A percentile compares a stretch with the other conserved stretches of the same genome.
Evolutionary conservation across 257 asterid species (phyloP).

Genomic region (Solanum etuberosum): DNA sequence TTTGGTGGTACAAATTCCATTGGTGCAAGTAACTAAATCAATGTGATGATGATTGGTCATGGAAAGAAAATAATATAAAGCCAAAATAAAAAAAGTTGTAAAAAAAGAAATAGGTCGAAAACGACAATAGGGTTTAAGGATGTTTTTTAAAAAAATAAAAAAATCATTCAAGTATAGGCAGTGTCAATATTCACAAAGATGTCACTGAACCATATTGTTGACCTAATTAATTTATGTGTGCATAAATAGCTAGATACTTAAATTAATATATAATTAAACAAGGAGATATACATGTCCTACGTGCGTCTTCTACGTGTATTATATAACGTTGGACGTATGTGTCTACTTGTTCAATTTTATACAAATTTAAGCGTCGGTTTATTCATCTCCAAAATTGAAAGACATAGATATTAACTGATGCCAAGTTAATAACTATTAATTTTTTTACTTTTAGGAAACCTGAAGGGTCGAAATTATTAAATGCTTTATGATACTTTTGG

Average conservation of each 20-base stretch:
- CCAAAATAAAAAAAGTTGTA: not conserved
- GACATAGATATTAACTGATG: no score
- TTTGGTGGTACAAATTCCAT: not conserved
- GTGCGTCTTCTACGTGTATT: accelerated
- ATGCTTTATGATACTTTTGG: not conserved
- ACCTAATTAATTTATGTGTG: not conserved
- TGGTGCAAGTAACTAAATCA: not conserved
- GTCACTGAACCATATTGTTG: not conserved
- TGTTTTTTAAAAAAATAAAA: not conserved
- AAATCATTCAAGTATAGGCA: not conserved
- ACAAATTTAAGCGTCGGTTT: no score
- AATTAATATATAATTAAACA: no score
- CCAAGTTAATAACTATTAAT: no score
- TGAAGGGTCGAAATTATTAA: not conserved
- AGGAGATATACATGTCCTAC: accelerated
- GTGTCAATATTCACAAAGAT: not conserved
- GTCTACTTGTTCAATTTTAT: no score
- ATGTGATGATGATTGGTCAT: not conserved
- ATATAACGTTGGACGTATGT: accelerated
- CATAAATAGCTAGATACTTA: no score
- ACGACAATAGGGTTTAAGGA: not conserved
- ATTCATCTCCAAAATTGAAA: no score
- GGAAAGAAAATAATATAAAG: not conserved
- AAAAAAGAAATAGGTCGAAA: not conserved
- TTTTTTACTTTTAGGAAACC: not conserved